phyloP scores from a whole-genome alignment of 1,139 yeast genomes.

The Hemisphaericaspora lyxosophila region DNA sequence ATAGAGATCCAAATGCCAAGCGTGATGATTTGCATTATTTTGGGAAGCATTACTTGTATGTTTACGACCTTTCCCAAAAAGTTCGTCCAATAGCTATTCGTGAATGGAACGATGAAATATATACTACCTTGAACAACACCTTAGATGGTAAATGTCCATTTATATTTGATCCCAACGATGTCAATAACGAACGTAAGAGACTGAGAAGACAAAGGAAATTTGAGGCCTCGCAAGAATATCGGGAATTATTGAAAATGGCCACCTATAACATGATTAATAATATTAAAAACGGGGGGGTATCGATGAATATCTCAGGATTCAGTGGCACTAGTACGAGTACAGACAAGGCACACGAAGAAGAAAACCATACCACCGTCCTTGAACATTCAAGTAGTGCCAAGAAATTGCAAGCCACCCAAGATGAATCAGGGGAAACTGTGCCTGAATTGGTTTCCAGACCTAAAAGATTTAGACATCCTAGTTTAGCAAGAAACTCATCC shows the following conservation, averaged over 20 bases:
- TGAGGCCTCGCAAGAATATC: constrained; percentile 41
- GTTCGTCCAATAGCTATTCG: constrained; percentile 81
- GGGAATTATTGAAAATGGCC: constrained; percentile 37
- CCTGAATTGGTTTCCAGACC: constrained; percentile 14
- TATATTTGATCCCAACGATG: constrained; percentile 47
- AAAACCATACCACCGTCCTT: constrained; percentile 15
- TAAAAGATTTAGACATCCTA: constrained; percentile 23
- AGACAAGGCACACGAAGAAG: constrained; percentile 23
- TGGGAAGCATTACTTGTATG: constrained; percentile 62
- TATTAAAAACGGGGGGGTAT: constrained; percentile 26
- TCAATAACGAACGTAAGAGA: constrained; percentile 39
- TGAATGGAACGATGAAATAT: constrained; percentile 65
- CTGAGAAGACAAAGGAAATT: constrained; percentile 40
- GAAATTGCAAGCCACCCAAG: constrained; percentile 11
- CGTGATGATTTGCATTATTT: constrained; percentile 86
- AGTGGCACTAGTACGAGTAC: constrained; percentile 34
- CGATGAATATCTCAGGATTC: constrained; percentile 19
- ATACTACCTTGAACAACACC: constrained; percentile 45
- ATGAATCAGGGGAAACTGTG: constrained; percentile 11
- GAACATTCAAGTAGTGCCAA: constrained; percentile 18
- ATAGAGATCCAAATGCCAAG: constrained; percentile 81
- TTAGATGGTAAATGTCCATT: constrained; percentile 76
- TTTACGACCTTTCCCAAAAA: constrained; percentile 77
- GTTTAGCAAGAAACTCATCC: constrained; percentile 29
- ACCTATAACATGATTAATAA: constrained; percentile 34